phyloP scores from a whole-genome alignment of 1,284 basidiomycete species.

The Ceratobasidium sp. region DNA sequence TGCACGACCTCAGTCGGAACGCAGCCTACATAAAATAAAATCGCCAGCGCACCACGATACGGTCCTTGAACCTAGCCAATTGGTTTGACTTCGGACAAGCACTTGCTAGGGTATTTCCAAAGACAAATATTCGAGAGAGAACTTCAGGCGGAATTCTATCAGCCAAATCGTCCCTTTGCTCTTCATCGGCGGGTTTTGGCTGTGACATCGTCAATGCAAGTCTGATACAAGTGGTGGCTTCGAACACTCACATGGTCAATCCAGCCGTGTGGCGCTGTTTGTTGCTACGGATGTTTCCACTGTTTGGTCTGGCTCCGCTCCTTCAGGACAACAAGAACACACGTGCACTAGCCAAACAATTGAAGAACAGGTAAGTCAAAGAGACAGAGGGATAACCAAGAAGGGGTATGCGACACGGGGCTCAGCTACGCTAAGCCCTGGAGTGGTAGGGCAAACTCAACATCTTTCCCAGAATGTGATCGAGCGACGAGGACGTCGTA shows the following conservation, averaged over 20 bases:
- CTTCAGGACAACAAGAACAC: too few relatives aligned
- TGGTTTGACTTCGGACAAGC: neutral
- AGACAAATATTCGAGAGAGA: slow-evolving; percentile 7
- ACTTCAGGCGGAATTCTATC: neutral
- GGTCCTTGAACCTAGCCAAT: neutral
- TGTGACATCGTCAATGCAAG: neutral
- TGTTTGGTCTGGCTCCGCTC: too few relatives aligned
- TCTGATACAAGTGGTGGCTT: neutral
- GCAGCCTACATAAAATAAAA: neutral
- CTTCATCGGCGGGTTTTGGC: neutral
- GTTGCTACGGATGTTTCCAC: neutral
- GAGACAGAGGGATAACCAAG: too few relatives aligned
- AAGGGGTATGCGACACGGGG: too few relatives aligned
- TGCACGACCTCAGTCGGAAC: neutral
- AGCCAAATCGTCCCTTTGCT: neutral
- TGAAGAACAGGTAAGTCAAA: too few relatives aligned
- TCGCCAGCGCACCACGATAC: neutral
- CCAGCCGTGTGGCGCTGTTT: neutral
- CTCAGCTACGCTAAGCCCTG: too few relatives aligned
- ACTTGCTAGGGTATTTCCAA: neutral
- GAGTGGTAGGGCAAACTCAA: too few relatives aligned
- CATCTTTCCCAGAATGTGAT: too few relatives aligned
- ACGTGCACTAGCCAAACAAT: too few relatives aligned
- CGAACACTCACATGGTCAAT: neutral
- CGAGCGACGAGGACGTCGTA: too few relatives aligned